A percentile compares a stretch with the other conserved stretches of the same genome.
Evolutionary conservation across 805 yeast genomes (phyloP).

Genomic region (Ogataea haglerorum): DNA sequence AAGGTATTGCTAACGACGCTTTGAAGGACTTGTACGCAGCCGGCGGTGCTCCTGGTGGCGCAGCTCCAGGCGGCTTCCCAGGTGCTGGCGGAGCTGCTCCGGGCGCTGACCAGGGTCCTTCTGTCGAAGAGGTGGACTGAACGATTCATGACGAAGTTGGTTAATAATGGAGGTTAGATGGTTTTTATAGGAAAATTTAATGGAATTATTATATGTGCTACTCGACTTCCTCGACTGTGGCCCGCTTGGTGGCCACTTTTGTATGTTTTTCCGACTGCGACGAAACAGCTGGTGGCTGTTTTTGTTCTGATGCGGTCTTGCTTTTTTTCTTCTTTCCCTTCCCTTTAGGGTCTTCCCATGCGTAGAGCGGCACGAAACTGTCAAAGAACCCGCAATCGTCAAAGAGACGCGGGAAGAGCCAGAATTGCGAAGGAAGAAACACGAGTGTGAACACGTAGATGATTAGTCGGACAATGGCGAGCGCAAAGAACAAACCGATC

Average conservation of each 20-base stretch:
- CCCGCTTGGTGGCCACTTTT: conserved; percentile 20
- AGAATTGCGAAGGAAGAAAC: conserved; percentile 68
- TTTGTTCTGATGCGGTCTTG: neutral
- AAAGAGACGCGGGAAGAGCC: conserved; percentile 95
- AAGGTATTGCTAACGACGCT: conserved; percentile 92
- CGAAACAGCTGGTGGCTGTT: neutral
- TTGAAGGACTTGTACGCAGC: conserved; percentile 95
- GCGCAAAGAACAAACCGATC: conserved; percentile 67
- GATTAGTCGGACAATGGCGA: conserved; percentile 77
- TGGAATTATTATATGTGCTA: conserved; percentile 4
- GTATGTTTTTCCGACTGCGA: conserved; percentile 11
- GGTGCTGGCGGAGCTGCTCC: conserved; percentile 33
- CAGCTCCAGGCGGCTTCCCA: conserved; percentile 51
- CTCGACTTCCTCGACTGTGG: conserved; percentile 27
- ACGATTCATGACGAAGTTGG: conserved; percentile 7
- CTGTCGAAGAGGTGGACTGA: conserved; percentile 80
- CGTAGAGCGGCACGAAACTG: conserved; percentile 86
- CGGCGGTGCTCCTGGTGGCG: conserved; percentile 75
- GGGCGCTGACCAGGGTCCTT: conserved; percentile 52
- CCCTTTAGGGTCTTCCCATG: conserved; percentile 52
- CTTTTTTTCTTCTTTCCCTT: conserved; percentile 17
- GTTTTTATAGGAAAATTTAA: conserved; percentile 6
- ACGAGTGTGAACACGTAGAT: conserved; percentile 59
- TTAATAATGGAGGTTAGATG: neutral
- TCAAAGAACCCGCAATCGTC: conserved; percentile 94